A percentile compares a stretch with the other conserved stretches of the same genome.
Evolutionary conservation across 2,329 filamentous ascomycete species (phyloP).

Genomic region (Davidsoniella neocaledoniae): DNA sequence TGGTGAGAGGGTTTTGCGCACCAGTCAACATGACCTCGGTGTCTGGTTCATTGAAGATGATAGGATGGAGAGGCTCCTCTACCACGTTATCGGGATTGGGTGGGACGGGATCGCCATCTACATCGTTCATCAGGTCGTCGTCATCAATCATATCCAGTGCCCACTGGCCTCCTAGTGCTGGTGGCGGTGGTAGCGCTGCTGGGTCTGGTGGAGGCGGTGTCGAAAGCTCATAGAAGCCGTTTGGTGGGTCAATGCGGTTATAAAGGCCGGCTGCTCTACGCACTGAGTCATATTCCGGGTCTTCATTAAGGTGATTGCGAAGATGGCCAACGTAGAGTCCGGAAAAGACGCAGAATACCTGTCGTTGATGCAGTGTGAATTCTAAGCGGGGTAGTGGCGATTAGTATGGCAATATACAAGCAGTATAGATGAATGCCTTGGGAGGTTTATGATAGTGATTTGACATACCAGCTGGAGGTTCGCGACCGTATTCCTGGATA

Average conservation of each 20-base stretch:
- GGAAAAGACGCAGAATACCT: slow-evolving; percentile 95
- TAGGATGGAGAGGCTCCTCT: too few species aligned
- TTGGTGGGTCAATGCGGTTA: neutral
- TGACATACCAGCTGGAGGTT: slow-evolving; percentile 53
- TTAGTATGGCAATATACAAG: neutral
- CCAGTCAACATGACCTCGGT: too few species aligned
- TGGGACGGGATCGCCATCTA: neutral
- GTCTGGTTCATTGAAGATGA: too few species aligned
- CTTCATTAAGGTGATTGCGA: slow-evolving; percentile 57
- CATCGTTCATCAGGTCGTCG: neutral
- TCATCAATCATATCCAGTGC: neutral
- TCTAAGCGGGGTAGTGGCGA: slow-evolving; percentile 33
- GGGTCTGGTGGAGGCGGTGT: neutral
- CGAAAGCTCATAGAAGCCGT: neutral
- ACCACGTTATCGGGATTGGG: neutral
- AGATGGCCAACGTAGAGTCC: slow-evolving; percentile 66
- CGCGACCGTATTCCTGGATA: slow-evolving; percentile 68
- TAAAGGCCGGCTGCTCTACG: slow-evolving; percentile 16
- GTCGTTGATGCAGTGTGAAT: slow-evolving; percentile 87
- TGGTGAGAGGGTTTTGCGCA: too few species aligned
- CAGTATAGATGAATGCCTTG: neutral
- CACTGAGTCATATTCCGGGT: slow-evolving; percentile 29
- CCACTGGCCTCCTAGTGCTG: neutral
- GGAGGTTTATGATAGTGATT: too few species aligned
- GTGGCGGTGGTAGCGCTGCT: neutral